A percentile compares a stretch with the other conserved stretches of the same genome.
Evolutionary conservation across 345 rosid species (phyloP).

Genomic region (Linum tenue): DNA sequence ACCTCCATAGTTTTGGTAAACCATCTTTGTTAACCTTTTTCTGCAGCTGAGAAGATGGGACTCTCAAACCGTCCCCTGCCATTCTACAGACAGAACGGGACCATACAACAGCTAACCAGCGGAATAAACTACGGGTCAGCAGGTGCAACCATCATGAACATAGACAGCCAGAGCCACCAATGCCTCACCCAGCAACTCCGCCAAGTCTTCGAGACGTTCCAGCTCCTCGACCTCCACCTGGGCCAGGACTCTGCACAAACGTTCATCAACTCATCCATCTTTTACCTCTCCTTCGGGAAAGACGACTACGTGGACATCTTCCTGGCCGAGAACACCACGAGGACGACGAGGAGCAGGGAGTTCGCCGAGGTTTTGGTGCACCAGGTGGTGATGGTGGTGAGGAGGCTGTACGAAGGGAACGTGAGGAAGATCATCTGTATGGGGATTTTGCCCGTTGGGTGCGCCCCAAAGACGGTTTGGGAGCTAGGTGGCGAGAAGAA

Average conservation of each 20-base stretch:
- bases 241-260: conserved; percentile 19
- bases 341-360: conserved; percentile 33
- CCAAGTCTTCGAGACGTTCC: conserved; percentile 50
- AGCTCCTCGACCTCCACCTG: conserved; percentile 42
- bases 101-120: conserved; percentile 26
- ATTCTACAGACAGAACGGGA: conserved; percentile 48
- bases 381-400: conserved; percentile 42
- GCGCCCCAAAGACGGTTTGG: conserved; percentile 37
- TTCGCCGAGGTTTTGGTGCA: conserved; percentile 40
- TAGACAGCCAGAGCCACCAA: conserved; percentile 31
- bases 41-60: conserved; percentile 49
- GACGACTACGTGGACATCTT: conserved; percentile 49
- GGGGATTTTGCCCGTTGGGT: conserved; percentile 56
- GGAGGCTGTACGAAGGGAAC: conserved; percentile 36
- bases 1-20: neutral
- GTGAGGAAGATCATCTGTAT: conserved; percentile 36
- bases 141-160: conserved; percentile 42
- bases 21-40: neutral
- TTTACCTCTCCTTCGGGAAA: conserved; percentile 65
- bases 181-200: conserved; percentile 59
- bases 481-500: conserved; percentile 25
- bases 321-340: conserved; percentile 32
- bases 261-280: conserved; percentile 35
- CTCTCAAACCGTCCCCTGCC: conserved; percentile 20
- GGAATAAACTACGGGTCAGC: conserved; percentile 59